Evolutionary conservation across 257 asterid genomes (phyloP), one percentile per base, ranked within the genome.

Genomic region (Linderniella brevidens): DNA sequence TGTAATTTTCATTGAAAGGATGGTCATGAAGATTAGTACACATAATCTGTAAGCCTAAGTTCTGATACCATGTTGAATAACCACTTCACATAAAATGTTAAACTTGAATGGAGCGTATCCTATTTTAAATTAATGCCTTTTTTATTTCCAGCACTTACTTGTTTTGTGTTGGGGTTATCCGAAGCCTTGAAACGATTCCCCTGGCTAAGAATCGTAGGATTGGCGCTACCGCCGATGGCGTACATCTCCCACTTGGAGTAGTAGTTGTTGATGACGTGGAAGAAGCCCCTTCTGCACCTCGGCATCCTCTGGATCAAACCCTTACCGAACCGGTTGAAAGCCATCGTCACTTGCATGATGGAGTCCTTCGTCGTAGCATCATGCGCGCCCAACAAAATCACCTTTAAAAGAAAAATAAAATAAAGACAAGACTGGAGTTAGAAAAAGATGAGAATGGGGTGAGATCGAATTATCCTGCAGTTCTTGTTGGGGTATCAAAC

Each of bases 201-300:
- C 49, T 79, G 86, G 72, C 86, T 68, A 25, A 76, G 72, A 40
- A 79, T 63, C 42, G 74, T 68, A 1, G 92, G 76, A 4, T 58
- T 53, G 18, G 60, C 50, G 69, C 86, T 73, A 18, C 92, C 92
- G 3, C 92, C 92, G 1, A 79, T 73, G n/a, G 92, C 92, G 17
- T 80, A 80, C 80, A 80, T 25, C 32, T 25, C 32, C 32, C 32
- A 25, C 6, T 74, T 68, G 0, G 82, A 71, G 50, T 76, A 76
- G 35, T 73, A 78, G 17, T 80, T 73, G 59, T 80, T 80, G 17
- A 80, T 73, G 0, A 69, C 25, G 57, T 76, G 86, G 11, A 61
- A 66, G 42, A 70, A 80, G 0, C 92, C 87, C 59, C 58, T 73
- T 19, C 92, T 45, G 0, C 44, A 64, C 29, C 92, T 46, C 1